A percentile compares a stretch with the other conserved stretches of the same genome.
phyloP scores from a whole-genome alignment of 352 stramenopile genomes.

The Saprolegnia parasitica region DNA sequence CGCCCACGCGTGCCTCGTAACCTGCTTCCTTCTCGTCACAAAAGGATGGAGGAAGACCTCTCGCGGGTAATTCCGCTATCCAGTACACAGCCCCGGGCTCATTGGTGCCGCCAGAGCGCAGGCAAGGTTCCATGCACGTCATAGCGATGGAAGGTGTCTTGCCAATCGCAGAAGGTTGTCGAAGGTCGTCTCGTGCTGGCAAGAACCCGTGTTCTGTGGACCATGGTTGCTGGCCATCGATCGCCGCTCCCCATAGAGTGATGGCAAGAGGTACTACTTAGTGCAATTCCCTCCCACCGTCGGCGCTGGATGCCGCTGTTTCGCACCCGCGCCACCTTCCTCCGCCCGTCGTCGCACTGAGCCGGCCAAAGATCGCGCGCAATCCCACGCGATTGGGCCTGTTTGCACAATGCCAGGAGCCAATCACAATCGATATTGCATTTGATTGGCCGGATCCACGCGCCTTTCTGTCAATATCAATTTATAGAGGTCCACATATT shows the following conservation, averaged over 20 bases:
- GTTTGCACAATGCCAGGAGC: constrained; percentile 13
- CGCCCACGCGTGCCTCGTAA: background rate
- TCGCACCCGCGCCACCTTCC: too few relatives aligned
- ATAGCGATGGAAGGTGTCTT: background rate
- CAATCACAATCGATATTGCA: constrained; percentile 7
- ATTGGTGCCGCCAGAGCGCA: background rate
- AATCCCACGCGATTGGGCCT: background rate
- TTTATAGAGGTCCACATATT: background rate
- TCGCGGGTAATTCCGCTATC: background rate
- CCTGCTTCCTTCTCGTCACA: background rate
- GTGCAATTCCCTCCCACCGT: too few relatives aligned
- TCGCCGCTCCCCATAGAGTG: background rate
- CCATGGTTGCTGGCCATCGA: background rate
- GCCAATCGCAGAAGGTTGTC: too few relatives aligned
- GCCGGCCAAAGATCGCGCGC: background rate
- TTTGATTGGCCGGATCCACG: constrained; percentile 23
- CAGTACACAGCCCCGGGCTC: background rate
- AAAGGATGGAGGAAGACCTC: background rate
- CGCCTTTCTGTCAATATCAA: background rate
- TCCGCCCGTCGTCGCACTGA: background rate
- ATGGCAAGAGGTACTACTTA: too few relatives aligned
- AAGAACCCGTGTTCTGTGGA: too few relatives aligned
- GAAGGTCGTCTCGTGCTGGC: too few relatives aligned
- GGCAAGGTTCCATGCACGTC: background rate
- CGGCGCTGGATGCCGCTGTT: too few relatives aligned